phyloP scores from a whole-genome alignment of 2,329 filamentous ascomycete genomes.

The Amylocarpus encephaloides region DNA sequence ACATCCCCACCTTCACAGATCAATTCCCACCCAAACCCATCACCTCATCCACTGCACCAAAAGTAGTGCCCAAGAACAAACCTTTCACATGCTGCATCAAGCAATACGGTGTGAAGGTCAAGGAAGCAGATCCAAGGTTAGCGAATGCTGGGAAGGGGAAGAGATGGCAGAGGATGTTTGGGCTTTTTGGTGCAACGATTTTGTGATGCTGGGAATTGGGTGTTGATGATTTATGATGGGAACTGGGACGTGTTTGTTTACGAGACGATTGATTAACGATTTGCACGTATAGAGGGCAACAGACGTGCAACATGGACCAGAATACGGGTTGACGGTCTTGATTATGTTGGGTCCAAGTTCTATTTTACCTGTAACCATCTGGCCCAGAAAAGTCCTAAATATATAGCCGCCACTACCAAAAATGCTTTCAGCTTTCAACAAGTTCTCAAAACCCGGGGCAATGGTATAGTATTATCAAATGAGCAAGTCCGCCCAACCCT shows the following conservation, averaged over 20 bases:
- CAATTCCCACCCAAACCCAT: constrained; percentile 1
- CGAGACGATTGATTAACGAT: too few relatives aligned
- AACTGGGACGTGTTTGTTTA: too few relatives aligned
- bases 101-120: constrained; percentile 58
- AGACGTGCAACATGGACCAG: too few relatives aligned
- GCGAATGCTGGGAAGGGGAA: constrained; percentile 40
- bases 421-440: neutral
- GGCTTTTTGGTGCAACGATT: constrained; percentile 60
- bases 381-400: neutral
- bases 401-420: neutral
- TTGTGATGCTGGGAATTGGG: constrained; percentile 5
- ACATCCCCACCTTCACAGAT: neutral
- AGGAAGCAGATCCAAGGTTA: constrained; percentile 34
- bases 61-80: constrained; percentile 38
- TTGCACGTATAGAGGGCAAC: too few relatives aligned
- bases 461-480: neutral
- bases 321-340: neutral
- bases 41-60: constrained; percentile 13
- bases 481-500: constrained; percentile 23
- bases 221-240: neutral
- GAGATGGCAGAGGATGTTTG: constrained; percentile 58
- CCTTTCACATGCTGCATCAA: constrained; percentile 66
- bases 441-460: neutral
- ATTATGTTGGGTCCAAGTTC: neutral
- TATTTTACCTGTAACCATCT: too few relatives aligned